Base-by-base conservation (phyloP, 805 yeast species). In the Metschnikowia colocasiae region DNA sequence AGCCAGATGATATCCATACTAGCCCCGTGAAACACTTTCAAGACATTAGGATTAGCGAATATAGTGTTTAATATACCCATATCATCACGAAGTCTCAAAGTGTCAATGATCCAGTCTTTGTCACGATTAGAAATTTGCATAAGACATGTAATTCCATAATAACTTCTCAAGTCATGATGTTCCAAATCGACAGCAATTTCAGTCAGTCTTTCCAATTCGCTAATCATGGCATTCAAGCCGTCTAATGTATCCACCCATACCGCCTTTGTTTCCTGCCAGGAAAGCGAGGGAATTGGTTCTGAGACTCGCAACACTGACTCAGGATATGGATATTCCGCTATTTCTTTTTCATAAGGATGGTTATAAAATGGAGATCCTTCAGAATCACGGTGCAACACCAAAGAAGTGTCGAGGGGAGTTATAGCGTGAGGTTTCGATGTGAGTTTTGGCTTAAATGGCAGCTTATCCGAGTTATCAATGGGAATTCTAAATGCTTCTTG, bases 1-100 rank as follows among this genome's bases (percentile, higher is more conserved):
- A 94, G 72, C 99, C 99, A 94, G 38, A 89, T 83, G 3, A 94
- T 86, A 72, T 94, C 99, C 96, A 89, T 90, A 56, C 81, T 83
- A 0, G 99, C 96, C 51, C 99, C 99, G 64, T 94, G 99, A 55
- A 94, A 81, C 1, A 94, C 95, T 61, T 94, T 94, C 25, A 88
- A 71, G 27, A 92, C 82, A 4, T 67, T 56, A 0, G 98, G 97
- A 64, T 94, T 73, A 2, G 97, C 78, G 54, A 92, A 89, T 1
- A 92, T 79, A 37, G 69, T 73, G 67, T 94, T 94, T 47, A 94
- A 68, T 0, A 65, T 65, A 40, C 75, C 69, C 41, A 94, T 69
- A 50, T 87, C 87, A 33, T 85, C 87, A 48, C 97, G 72, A 30
- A 94, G 73, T 1, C 81, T 80, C 27, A 94, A 67, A 0, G 98